Evolutionary conservation across 768 basidiomycete genomes (phyloP).

Genomic region (Tricholoma flavovirens): DNA sequence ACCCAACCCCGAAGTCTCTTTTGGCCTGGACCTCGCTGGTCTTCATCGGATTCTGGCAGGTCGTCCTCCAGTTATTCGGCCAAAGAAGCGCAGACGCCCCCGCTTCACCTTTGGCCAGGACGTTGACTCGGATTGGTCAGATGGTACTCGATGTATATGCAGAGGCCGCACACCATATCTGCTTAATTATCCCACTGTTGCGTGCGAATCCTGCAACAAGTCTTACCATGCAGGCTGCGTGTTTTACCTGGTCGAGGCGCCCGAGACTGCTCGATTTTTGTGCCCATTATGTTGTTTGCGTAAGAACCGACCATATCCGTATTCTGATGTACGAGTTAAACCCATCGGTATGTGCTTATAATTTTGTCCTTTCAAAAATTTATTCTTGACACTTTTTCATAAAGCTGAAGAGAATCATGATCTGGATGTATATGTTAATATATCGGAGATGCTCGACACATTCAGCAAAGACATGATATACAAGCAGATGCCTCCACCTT

Average conservation of each 20-base stretch:
- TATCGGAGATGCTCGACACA: constrained; percentile 65
- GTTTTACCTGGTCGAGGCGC: constrained; percentile 50
- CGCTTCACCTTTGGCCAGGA: constrained; percentile 76
- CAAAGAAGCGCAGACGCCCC: constrained; percentile 53
- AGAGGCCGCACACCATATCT: constrained; percentile 61
- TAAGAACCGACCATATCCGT: constrained; percentile 64
- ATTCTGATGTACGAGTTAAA: constrained; percentile 71
- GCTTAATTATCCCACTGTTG: constrained; percentile 54
- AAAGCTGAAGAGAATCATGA: constrained; percentile 32
- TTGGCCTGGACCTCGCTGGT: constrained; percentile 76
- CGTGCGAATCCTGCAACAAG: constrained; percentile 61
- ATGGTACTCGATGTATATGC: constrained; percentile 78
- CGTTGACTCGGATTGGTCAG: constrained; percentile 63
- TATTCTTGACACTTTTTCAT: constrained; percentile 9
- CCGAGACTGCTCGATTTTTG: constrained; percentile 37
- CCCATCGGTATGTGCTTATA: constrained; percentile 43
- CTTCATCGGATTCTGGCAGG: constrained; percentile 76
- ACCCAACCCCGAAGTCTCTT: constrained; percentile 74
- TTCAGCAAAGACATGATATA: constrained; percentile 69
- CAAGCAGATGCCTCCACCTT: constrained; percentile 59
- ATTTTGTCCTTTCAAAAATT: not conserved
- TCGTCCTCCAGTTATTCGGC: constrained; percentile 43
- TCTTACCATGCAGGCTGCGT: constrained; percentile 74
- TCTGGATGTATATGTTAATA: constrained; percentile 62
- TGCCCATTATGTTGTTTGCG: constrained; percentile 78